Base-by-base conservation (phyloP, 176 grass and related monocot species). In the Ensete ventricosum region DNA sequence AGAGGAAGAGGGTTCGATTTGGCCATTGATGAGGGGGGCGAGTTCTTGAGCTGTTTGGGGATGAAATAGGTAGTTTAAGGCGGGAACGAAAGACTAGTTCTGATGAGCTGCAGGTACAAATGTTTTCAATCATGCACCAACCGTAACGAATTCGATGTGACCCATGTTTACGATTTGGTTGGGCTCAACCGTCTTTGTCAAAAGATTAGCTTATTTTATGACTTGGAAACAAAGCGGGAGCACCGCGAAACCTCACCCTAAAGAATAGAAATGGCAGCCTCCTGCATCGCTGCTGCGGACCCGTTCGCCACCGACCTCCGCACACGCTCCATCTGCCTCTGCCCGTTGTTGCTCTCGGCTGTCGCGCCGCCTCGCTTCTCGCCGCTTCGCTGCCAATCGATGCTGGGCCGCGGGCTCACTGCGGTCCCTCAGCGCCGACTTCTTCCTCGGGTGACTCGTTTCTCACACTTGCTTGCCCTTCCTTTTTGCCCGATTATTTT, bases 181-280 rank as follows among this genome's bases (percentile, higher is more conserved):
- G 34, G 34, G 34, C 34, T 43, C 4, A 43, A 43, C 34, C 4
- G 34, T 43, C 34, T 6, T 6, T 43, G 4, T 43, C 34, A 6
- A 43, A 43, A 5, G 34, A 43, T 43, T 4, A 5, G 34, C 34
- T 43, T 43, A 4, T 0, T 43, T 43, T 43, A 43, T 6, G 34
- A 43, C 34, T 43, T 43, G 4, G 34, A 5, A 43, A 43, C 34
- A 6, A 43, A 43, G 34, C 34, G 34, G 34, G 34, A 43, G 0
- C 4, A 43, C 34, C 3, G 34, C 34, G 34, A 43, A 43, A 43
- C 34, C 4, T 6, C 5, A 43, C 3, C 34, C 34, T 51, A 50
- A 49, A 4, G 17, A 14, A 3, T 34, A 43, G 34, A 43, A 43
- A 87, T 92, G 90, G 84, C 80, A n/a, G 66, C 75, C 53, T 76